A percentile compares a stretch with the other conserved stretches of the same genome.
phyloP scores from a whole-genome alignment of 345 rosid species.

The Pistacia integerrima region DNA sequence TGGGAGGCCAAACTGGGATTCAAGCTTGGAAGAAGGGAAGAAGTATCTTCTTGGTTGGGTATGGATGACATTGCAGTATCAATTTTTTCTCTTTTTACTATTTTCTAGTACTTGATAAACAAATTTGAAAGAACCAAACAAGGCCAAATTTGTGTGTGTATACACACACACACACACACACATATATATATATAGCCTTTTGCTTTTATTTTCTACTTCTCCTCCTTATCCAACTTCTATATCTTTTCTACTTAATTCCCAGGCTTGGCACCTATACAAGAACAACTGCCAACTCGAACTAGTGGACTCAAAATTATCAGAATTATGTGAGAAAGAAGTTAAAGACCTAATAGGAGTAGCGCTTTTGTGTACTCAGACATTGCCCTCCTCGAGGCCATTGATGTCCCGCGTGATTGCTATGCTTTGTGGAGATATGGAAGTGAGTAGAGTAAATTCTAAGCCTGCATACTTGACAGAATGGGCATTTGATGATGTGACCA shows the following conservation, averaged over 20 bases:
- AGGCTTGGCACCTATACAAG: slow-evolving; percentile 69
- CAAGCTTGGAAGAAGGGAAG: too few species aligned
- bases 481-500: slow-evolving; percentile 46
- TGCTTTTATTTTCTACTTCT: too few species aligned
- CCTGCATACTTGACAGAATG: slow-evolving; percentile 64
- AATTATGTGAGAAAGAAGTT: slow-evolving; percentile 39
- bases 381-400: too few species aligned
- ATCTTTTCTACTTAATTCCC: not conserved
- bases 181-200: too few species aligned
- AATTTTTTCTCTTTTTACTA: too few species aligned
- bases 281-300: slow-evolving; percentile 41
- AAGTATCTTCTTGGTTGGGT: slow-evolving; percentile 33
- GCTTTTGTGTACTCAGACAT: slow-evolving; percentile 64
- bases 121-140: too few species aligned
- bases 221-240: not conserved
- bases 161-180: too few species aligned
- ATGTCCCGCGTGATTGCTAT: too few species aligned
- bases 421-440: slow-evolving; percentile 70
- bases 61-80: slow-evolving; percentile 17
- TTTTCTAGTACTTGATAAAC: too few species aligned
- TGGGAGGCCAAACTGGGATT: too few species aligned
- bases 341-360: slow-evolving; percentile 52
- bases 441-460: slow-evolving; percentile 35
- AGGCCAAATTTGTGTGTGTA: too few species aligned
- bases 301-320: slow-evolving; percentile 37